Conservation (phyloP, 345 rosid species). For the Salix udensis region DNA sequence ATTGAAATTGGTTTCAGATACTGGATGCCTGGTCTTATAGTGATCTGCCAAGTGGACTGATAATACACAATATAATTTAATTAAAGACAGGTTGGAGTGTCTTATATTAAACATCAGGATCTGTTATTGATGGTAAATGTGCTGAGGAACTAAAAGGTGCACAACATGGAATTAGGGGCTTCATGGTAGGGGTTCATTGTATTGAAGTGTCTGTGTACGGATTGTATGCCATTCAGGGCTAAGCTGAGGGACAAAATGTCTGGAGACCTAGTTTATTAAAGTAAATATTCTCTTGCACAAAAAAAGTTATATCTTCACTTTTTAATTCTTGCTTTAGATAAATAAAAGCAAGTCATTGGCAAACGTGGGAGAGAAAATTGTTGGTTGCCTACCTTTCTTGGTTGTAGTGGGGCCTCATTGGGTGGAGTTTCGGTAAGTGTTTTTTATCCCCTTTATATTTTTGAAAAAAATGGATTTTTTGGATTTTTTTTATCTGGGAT, state of each 20-base stretch:
- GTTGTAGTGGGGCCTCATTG: no score
- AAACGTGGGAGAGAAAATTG: no score
- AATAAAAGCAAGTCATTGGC: no score
- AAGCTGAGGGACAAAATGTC: background rate
- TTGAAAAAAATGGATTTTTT: no score
- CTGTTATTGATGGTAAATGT: background rate
- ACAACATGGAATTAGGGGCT: background rate
- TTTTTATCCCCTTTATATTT: no score
- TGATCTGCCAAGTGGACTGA: background rate
- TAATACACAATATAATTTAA: background rate
- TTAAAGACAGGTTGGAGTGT: background rate
- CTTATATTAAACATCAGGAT: background rate
- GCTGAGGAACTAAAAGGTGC: background rate
- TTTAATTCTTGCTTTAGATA: no score
- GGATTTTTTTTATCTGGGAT: no score
- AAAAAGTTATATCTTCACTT: no score
- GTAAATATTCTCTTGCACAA: background rate
- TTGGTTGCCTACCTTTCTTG: no score
- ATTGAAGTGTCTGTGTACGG: background rate
- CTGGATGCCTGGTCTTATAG: background rate
- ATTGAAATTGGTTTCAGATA: background rate
- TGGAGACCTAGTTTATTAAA: background rate
- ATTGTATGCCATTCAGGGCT: background rate
- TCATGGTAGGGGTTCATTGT: background rate
- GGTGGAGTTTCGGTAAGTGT: no score